Conservation (phyloP, 495 filamentous ascomycete genomes). For the Neurospora sp. region DNA sequence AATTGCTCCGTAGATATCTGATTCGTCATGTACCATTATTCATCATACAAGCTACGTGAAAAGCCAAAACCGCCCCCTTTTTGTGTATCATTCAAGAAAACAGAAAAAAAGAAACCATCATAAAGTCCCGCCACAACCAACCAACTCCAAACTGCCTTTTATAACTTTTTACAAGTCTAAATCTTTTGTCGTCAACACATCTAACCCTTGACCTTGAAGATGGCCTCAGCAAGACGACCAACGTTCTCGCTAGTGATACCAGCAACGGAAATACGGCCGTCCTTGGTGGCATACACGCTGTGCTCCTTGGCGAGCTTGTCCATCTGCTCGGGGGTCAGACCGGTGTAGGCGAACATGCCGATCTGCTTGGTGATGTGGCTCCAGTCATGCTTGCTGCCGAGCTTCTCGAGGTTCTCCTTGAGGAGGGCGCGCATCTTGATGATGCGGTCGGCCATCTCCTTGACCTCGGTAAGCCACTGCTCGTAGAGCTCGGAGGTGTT, state of each 20-base stretch:
- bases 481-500: slow-evolving; percentile 77
- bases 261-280: slow-evolving; percentile 94
- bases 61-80: not conserved
- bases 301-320: slow-evolving; percentile 87
- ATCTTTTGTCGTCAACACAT: not conserved
- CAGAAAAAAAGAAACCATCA: slow-evolving; percentile 3
- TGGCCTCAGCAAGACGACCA: slow-evolving; percentile 83
- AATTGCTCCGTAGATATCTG: not conserved
- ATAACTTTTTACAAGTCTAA: slow-evolving; percentile 1
- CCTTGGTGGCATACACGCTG: slow-evolving; percentile 95
- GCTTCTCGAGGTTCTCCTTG: slow-evolving; percentile 85
- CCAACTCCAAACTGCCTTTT: slow-evolving; percentile 10
- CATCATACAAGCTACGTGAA: not conserved
- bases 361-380: slow-evolving; percentile 97
- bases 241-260: slow-evolving; percentile 93
- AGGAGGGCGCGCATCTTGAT: slow-evolving; percentile 93
- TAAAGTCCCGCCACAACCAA: slow-evolving; percentile 1
- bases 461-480: slow-evolving; percentile 94
- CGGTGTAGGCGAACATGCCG: slow-evolving; percentile 99
- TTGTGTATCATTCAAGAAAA: not conserved
- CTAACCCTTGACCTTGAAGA: slow-evolving; percentile 79
- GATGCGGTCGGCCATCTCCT: slow-evolving; percentile 98
- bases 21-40: not conserved
- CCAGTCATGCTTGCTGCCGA: slow-evolving; percentile 95
- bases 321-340: slow-evolving; percentile 88